Base-by-base conservation (phyloP, 2,329 filamentous ascomycete species). In the Phaeophleospora eucalypticola region DNA sequence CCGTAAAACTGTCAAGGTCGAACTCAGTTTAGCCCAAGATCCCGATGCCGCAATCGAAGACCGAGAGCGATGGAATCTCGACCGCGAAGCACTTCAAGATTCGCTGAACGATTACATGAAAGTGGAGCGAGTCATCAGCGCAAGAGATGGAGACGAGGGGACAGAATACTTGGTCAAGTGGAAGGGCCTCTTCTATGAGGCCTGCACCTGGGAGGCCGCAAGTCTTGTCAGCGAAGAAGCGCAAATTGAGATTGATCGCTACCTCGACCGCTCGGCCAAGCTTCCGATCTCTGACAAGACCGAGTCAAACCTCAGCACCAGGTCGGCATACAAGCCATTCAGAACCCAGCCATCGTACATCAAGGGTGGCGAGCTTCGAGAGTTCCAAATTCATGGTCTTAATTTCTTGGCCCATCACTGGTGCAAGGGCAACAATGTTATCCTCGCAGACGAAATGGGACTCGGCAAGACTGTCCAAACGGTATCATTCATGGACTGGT, bases 401-500 rank as follows among this genome's bases (percentile, higher is more conserved):
- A 97, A 97, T 71, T 98, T 96, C 68, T 75, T 98, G 53, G 88
- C 88, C 37, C 89, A 95, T 69, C 95, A 97, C 69, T 98, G 94
- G 94, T 88, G 87, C 43, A 84, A 86, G 61, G 84, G 83, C 45
- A 93, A 93, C 67, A 98, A 97, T 60, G 93, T 97, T 63, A 96
- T 98, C 59, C 79, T 98, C 43, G 93, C 93, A 40, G 93, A 98
- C 65, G 93, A 98, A 70, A 98, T 98, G 93, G 93, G 93, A 60
- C 78, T 98, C 12, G 93, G 93, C 20, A 98, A 98, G 72, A 98
- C 93, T 0, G 93, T 98, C 0, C 93, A 98, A 70, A 96, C 91
- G 0, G 90, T 98, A 20, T 84, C 91, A 0, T 97, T 97, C 67
- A 85, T 98, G 68, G 96, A 91, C 65, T 98, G 93, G 91, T 78